These are phyloP conservation scores for Eucalyptus pauciflora DNA, from an alignment of 345 rosid genomes.

Conservation along the genomic window DNA sequence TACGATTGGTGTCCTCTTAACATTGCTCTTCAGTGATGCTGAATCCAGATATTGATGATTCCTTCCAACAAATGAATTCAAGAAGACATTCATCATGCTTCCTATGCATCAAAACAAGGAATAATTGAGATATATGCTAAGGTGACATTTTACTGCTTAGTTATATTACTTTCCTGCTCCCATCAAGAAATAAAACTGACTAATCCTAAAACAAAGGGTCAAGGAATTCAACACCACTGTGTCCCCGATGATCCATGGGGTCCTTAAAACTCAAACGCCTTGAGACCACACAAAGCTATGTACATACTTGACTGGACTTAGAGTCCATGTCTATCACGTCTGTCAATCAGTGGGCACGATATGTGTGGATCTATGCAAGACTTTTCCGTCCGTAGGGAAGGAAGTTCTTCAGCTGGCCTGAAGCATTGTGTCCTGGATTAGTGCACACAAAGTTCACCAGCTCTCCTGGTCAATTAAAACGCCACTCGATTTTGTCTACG, in stretches of 20 bases:
- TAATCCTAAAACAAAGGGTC: accelerated
- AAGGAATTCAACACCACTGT: no score
- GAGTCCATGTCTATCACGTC: background rate
- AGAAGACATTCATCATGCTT: background rate
- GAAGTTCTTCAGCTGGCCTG: background rate
- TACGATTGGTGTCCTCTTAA: background rate
- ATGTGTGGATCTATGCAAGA: background rate
- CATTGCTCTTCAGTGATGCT: background rate
- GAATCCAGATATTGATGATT: background rate
- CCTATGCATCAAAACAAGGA: background rate
- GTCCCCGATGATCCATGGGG: background rate
- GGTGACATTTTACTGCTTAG: no score
- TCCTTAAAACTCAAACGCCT: background rate
- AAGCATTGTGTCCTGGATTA: background rate
- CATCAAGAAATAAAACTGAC: no score
- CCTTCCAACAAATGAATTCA: background rate
- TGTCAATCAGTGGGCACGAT: background rate
- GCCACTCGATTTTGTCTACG: no score
- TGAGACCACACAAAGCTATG: background rate
- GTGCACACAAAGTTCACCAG: background rate
- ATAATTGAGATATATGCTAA: background rate
- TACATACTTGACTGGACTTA: background rate
- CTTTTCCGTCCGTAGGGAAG: background rate
- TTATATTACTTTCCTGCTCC: no score
- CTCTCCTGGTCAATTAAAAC: background rate